Evolutionary conservation across 2,329 filamentous ascomycete species (phyloP).

Genomic region (Dothidotthia symphoricarpi): DNA sequence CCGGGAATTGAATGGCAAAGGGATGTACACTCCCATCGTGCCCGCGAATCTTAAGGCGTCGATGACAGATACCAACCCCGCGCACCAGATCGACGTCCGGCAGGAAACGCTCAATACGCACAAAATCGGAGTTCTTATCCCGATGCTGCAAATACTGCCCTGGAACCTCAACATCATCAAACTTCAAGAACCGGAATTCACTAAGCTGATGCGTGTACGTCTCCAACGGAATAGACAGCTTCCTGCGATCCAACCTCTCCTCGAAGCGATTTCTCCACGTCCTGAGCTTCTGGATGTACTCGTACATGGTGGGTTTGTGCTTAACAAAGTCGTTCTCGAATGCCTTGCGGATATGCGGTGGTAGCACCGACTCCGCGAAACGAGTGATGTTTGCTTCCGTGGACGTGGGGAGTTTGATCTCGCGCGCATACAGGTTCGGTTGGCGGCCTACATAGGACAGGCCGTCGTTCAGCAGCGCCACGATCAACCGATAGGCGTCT

Average conservation of each 20-base stretch:
- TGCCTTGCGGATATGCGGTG: slow-evolving; percentile 88
- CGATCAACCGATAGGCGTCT: slow-evolving; percentile 94
- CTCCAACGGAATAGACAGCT: slow-evolving; percentile 73
- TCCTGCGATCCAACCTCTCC: slow-evolving; percentile 87
- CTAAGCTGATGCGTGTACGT: slow-evolving; percentile 85
- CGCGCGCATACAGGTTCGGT: slow-evolving; percentile 81
- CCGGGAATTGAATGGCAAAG: slow-evolving; percentile 95
- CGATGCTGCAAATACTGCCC: slow-evolving; percentile 96
- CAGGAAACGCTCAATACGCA: slow-evolving; percentile 94
- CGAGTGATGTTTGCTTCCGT: slow-evolving; percentile 96
- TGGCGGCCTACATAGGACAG: slow-evolving; percentile 87
- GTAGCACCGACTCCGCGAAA: slow-evolving; percentile 94
- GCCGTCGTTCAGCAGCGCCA: slow-evolving; percentile 94
- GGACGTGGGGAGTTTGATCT: slow-evolving; percentile 82
- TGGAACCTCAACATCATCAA: slow-evolving; percentile 96
- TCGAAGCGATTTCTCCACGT: slow-evolving; percentile 98
- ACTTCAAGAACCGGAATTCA: slow-evolving; percentile 96
- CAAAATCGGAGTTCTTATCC: slow-evolving; percentile 98
- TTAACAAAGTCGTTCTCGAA: slow-evolving; percentile 97
- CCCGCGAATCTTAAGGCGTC: slow-evolving; percentile 90
- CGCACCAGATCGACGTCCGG: slow-evolving; percentile 92
- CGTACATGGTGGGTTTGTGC: slow-evolving; percentile 94
- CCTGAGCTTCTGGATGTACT: slow-evolving; percentile 96
- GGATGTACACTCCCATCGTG: slow-evolving; percentile 97
- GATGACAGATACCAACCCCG: slow-evolving; percentile 85